Evolutionary conservation across 176 grass and related monocot genomes (phyloP), one percentile per base, ranked within the genome.

Genomic region (sorghum (Sorghum bicolor)): DNA sequence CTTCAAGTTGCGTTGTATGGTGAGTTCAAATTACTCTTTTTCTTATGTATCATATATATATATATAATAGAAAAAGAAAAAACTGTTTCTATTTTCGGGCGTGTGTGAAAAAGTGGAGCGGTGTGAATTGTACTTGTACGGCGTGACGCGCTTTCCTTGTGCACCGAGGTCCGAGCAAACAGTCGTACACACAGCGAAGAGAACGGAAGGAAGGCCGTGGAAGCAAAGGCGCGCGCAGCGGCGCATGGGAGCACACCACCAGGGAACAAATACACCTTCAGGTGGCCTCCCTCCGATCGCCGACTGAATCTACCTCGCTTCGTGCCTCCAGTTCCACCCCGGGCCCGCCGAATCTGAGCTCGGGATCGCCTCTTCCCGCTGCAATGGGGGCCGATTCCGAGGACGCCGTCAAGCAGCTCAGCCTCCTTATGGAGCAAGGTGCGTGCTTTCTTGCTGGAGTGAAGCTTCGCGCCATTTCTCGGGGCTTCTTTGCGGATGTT

Each of bases 331-430:
- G 25, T 14, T 37, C 64, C 38, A 26, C 37, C 38, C 66, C 29
- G 6, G 16, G 45, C 45, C 28, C 64, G 19, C 87, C 52, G 64
- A 65, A 16, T 26, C 70, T 55, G 25, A 66, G 34, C 64, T 41
- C 44, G 55, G 28, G 36, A 26, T 45, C 81, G 82, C 29, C 44
- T 62, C 40, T 47, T 30, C 64, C 53, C 20, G 67, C 47, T 32
- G 65, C 74, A 93, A 99, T 99, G 96, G 93, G 87, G 83, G 32
- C 71, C 25, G 87, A 86, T 83, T 60, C 89, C 52, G 91, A 87
- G 69, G 96, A 99, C 67, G 91, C 93, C 67, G 89, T 96, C 77
- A 89, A 85, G 86, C 93, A 99, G 92, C 87, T 99, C 68, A 74
- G 76, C 36, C 31, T 73, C 62, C 88, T 99, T 40, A 87, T 99